Conservation (phyloP, 148 eudicot species). For the Silene uniflora region DNA sequence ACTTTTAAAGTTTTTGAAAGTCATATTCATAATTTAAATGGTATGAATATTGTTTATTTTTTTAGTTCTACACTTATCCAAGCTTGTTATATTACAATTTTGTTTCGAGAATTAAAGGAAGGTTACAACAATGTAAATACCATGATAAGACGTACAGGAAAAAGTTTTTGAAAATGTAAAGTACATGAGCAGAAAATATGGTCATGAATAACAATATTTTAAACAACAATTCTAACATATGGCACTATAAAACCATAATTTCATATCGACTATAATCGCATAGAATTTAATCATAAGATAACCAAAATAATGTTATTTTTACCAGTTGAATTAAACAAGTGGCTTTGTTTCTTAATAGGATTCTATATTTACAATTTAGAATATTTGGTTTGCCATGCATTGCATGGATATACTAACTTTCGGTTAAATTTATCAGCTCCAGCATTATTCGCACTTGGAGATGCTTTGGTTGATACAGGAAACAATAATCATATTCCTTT, state of each 20-base stretch:
- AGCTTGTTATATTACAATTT: no score
- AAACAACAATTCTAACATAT: not conserved
- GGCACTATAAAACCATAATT: not conserved
- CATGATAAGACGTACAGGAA: not conserved
- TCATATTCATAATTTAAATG: no score
- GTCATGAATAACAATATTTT: not conserved
- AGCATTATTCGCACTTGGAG: conserved; percentile 29
- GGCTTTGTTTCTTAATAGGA: not conserved
- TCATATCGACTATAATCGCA: no score
- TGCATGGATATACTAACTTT: not conserved
- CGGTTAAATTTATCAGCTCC: conserved; percentile 1
- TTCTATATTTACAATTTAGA: not conserved
- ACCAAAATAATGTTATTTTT: not conserved
- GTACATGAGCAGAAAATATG: not conserved
- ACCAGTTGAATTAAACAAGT: not conserved
- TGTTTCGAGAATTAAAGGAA: not conserved
- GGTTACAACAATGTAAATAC: not conserved
- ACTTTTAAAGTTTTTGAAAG: no score
- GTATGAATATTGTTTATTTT: no score
- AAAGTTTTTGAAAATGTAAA: not conserved
- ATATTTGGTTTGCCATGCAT: not conserved
- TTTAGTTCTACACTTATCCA: no score
- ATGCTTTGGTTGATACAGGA: conserved; percentile 28
- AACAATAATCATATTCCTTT: conserved; percentile 25
- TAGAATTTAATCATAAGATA: not conserved